A percentile compares a stretch with the other conserved stretches of the same genome.
These are phyloP conservation scores for Fusarium concolor DNA, from an alignment of 2,329 filamentous ascomycete genomes.

Conservation along the genomic window DNA sequence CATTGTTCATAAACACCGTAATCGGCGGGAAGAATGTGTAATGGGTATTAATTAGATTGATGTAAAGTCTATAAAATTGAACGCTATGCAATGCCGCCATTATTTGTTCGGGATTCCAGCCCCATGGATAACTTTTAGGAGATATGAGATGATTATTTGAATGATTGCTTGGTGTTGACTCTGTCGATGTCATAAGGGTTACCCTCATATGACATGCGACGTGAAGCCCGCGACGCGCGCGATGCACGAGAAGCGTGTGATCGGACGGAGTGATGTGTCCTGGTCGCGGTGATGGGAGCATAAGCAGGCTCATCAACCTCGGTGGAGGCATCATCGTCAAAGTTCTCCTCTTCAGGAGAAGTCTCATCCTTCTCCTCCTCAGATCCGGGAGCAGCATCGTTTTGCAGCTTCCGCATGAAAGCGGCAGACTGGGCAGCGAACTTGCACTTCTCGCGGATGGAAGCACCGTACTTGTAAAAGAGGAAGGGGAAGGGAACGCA, in stretches of 20 bases:
- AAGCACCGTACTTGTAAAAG: slow-evolving; percentile 38
- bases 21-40: neutral
- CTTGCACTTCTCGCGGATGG: slow-evolving; percentile 40
- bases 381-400: neutral
- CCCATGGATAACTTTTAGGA: slow-evolving; percentile 14
- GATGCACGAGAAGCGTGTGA: slow-evolving; percentile 30
- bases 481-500: slow-evolving; percentile 41
- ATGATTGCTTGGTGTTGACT: slow-evolving; percentile 36
- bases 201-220: slow-evolving; percentile 34
- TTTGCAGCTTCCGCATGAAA: slow-evolving; percentile 37
- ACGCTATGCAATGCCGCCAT: slow-evolving; percentile 22
- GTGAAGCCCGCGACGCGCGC: slow-evolving; percentile 15
- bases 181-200: slow-evolving; percentile 38
- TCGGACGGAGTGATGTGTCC: slow-evolving; percentile 20
- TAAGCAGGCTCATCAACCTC: slow-evolving; percentile 36
- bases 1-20: neutral
- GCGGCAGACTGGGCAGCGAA: slow-evolving; percentile 36
- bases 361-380: slow-evolving; percentile 26
- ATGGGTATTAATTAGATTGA: slow-evolving; percentile 18
- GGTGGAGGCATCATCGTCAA: slow-evolving; percentile 31
- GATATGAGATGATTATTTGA: slow-evolving; percentile 16
- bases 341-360: slow-evolving; percentile 12
- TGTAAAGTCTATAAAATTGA: slow-evolving; percentile 24
- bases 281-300: slow-evolving; percentile 21
- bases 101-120: slow-evolving; percentile 8